Evolutionary conservation across 2,329 filamentous ascomycete species (phyloP), one percentile per base, ranked within the genome.

Genomic region (Aspergillus niger): DNA sequence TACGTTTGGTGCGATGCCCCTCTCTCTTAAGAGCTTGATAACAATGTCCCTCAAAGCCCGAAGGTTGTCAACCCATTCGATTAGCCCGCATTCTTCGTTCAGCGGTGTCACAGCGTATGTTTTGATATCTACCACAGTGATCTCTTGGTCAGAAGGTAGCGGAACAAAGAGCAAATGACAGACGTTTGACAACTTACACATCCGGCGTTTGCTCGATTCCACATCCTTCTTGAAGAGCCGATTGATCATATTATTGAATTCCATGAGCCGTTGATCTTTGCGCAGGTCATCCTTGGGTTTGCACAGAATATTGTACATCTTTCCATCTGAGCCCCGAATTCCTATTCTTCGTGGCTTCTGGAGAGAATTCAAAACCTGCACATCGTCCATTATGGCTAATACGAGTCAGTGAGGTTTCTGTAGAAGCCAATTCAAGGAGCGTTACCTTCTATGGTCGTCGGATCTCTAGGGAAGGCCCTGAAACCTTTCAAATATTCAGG

Each of bases 171-270:
- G n/a, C 17, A n/a, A 5, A 11, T 15, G 3, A 32, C 26, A 17
- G 22, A 15, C 8, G 30, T 13, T 24, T 30, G 11, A 50, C 30
- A 39, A 59, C 79, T 65, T 72, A 81, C 79, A 96, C 58, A 99
- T 84, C 65, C 95, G 91, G 15, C 95, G 87, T 74, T 91, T 90
- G 76, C 91, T 96, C 15, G 92, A 91, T 72, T 97, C 93, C 2
- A 93, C 89, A 70, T 98, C 93, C 63, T 91, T 88, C 73, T 97
- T 97, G 59, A 99, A 79, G 2, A 94, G 92, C 61, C 95, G 86
- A 74, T 99, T 99, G 80, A 99, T 98, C 86, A 98, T 95, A 49
- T 90, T 88, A 74, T 98, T 99, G 82, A 99, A 99, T 73, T 99
- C 96, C 93, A 99, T 99, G 20, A 99, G 87, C 55, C 95, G 91